A percentile compares a stretch with the other conserved stretches of the same genome.
Conservation (phyloP, 371 early-diverging fungal genomes). For the Actinomucor elegans region DNA sequence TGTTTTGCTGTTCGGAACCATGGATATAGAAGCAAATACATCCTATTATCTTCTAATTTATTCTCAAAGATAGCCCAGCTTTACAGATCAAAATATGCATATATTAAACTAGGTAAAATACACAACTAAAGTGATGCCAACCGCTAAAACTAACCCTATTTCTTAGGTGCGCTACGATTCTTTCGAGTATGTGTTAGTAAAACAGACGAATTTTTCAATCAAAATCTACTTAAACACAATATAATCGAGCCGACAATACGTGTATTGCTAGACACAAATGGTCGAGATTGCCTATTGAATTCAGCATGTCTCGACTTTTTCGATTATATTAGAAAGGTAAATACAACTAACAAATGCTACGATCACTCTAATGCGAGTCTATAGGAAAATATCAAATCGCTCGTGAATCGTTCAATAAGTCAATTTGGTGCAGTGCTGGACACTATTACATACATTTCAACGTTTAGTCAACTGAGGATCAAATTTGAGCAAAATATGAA, state of each 20-base stretch:
- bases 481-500: conserved; percentile 67
- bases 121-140: conserved; percentile 8
- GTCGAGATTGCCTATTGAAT: conserved; percentile 77
- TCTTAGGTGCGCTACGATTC: conserved; percentile 77
- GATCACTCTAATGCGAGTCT: neutral
- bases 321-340: conserved; percentile 73
- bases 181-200: conserved; percentile 73
- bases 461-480: conserved; percentile 55
- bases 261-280: conserved; percentile 63
- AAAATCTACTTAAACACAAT: conserved; percentile 63
- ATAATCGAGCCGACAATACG: conserved; percentile 70
- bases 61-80: conserved; percentile 62
- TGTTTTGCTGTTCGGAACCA: conserved; percentile 64
- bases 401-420: conserved; percentile 74
- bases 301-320: conserved; percentile 89
- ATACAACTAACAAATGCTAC: neutral
- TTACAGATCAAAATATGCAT: conserved; percentile 63
- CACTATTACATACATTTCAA: conserved; percentile 60
- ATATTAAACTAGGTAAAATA: conserved; percentile 68
- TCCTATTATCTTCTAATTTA: conserved; percentile 64
- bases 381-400: conserved; percentile 65
- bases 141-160: no score
- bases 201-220: conserved; percentile 78
- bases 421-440: conserved; percentile 62
- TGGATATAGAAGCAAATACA: conserved; percentile 74